Conservation (phyloP, 352 stramenopile species). For the Phytophthora citricola region DNA sequence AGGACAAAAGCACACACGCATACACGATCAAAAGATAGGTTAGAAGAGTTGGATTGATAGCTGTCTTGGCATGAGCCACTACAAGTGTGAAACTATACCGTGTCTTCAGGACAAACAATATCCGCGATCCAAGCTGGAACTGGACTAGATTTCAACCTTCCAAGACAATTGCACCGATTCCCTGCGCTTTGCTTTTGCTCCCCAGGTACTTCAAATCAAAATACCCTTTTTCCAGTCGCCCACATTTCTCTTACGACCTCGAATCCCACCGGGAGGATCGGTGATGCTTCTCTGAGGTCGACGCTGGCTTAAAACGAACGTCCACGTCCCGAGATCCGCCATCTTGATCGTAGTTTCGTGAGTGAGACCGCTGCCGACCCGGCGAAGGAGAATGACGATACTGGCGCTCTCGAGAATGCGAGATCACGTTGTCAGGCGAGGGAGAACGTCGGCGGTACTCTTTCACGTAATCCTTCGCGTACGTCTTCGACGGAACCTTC, state of each 20-base stretch:
- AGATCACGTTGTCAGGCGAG: constrained; percentile 29
- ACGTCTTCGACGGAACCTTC: constrained; percentile 17
- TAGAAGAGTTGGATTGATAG: too few species aligned
- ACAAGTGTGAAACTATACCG: too few species aligned
- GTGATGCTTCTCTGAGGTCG: constrained; percentile 30
- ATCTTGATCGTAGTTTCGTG: constrained; percentile 26
- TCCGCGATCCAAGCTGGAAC: too few species aligned
- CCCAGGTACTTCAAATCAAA: too few species aligned
- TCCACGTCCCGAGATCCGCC: constrained; percentile 23
- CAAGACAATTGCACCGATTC: background rate
- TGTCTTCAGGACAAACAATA: too few species aligned
- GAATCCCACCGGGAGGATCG: constrained; percentile 42
- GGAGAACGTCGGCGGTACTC: constrained; percentile 25
- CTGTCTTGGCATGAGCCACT: too few species aligned
- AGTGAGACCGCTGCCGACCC: constrained; percentile 31
- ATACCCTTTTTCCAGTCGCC: background rate
- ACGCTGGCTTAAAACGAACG: constrained; percentile 18
- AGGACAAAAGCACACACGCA: too few species aligned
- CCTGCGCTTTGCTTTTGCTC: background rate
- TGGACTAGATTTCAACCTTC: too few species aligned
- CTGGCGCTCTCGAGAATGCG: constrained; percentile 23
- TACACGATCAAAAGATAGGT: too few species aligned
- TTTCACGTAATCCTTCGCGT: constrained; percentile 26
- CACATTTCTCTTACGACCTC: constrained; percentile 25
- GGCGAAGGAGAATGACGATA: constrained; percentile 29